Percentiles rank a stretch among this genome's conserved stretches.
These are phyloP conservation scores for Durotheca rogersii DNA, from an alignment of 495 filamentous ascomycete genomes.

Conservation along the genomic window DNA sequence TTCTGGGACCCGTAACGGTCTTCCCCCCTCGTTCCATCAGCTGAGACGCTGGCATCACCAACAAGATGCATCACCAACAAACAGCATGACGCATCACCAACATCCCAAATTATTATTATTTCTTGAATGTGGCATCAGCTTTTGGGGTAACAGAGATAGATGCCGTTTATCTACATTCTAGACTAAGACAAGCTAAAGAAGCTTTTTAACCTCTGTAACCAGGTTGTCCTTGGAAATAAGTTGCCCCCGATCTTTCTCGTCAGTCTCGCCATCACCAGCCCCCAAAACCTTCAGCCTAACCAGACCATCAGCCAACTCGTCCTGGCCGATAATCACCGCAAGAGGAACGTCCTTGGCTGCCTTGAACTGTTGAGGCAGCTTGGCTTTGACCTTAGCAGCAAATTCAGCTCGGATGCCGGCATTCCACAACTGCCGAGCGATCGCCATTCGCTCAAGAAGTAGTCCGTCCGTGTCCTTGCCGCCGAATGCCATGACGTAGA, in stretches of 20 bases:
- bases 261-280: constrained; percentile 51
- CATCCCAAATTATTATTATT: no score
- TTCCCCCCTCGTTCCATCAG: no score
- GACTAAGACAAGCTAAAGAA: no score
- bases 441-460: constrained; percentile 72
- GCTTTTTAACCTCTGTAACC: constrained; percentile 58
- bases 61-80: no score
- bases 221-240: constrained; percentile 58
- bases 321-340: constrained; percentile 79
- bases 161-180: no score
- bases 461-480: constrained; percentile 76
- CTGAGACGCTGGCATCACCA: no score
- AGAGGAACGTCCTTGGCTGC: constrained; percentile 74
- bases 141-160: no score
- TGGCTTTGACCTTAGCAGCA: constrained; percentile 77
- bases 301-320: constrained; percentile 74
- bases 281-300: constrained; percentile 78
- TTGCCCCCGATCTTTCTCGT: constrained; percentile 68
- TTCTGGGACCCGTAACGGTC: no score
- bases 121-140: no score
- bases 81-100: no score
- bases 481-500: constrained; percentile 80
- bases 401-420: constrained; percentile 77
- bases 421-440: constrained; percentile 71
- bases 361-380: constrained; percentile 77